Conservation (phyloP, 768 basidiomycete genomes). For the Lentinula edodes region DNA sequence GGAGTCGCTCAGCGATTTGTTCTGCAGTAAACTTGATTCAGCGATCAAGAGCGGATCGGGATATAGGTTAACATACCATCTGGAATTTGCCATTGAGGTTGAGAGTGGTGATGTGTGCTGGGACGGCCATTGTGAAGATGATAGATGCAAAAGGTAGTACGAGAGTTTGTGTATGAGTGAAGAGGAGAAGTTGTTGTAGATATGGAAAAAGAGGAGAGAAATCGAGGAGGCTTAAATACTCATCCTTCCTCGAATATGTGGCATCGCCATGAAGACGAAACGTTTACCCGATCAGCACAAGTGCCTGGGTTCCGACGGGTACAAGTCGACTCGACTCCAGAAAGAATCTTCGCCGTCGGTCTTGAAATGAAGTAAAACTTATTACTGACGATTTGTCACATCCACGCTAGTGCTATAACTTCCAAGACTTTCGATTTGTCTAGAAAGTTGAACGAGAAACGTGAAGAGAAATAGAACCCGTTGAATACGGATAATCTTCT, state of each 20-base stretch:
- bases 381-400: too few species aligned
- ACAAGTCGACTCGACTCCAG: too few species aligned
- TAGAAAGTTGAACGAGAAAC: too few species aligned
- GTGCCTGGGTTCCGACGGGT: too few species aligned
- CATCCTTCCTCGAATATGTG: background rate
- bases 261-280: background rate
- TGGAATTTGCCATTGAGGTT: constrained; percentile 56
- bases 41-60: background rate
- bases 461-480: too few species aligned
- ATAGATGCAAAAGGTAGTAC: background rate
- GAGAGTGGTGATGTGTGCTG: constrained; percentile 50
- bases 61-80: constrained; percentile 40
- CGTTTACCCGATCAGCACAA: background rate
- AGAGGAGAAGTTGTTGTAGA: background rate
- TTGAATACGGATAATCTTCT: background rate
- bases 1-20: constrained; percentile 58
- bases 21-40: constrained; percentile 32
- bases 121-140: constrained; percentile 53
- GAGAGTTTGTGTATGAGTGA: background rate
- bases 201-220: background rate
- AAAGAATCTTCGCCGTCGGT: too few species aligned
- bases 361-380: too few species aligned
- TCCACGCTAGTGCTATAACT: too few species aligned
- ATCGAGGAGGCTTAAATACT: background rate
- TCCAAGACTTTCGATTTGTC: too few species aligned